Conservation (phyloP, 805 yeast genomes). For the Wickerhamiella qilinensis region DNA sequence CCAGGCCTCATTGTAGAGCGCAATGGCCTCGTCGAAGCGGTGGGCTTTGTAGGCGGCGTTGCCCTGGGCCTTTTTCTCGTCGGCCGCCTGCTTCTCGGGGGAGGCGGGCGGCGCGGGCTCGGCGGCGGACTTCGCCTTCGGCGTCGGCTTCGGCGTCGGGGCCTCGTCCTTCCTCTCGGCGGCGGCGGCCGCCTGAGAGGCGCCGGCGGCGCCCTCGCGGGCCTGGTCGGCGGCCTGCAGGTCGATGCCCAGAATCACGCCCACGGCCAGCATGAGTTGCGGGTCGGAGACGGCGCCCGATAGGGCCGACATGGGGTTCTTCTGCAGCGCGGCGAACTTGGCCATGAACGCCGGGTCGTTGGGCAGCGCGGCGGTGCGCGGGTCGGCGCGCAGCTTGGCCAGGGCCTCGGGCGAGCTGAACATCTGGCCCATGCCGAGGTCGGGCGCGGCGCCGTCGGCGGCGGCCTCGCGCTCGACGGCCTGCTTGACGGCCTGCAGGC, state of each 20-base stretch:
- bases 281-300: constrained; percentile 62
- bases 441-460: constrained; percentile 34
- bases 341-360: constrained; percentile 72
- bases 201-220: constrained; percentile 16
- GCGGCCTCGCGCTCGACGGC: constrained; percentile 36
- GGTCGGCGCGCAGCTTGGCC: constrained; percentile 60
- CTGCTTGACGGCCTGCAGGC: constrained; percentile 51
- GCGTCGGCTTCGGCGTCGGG: constrained; percentile 16
- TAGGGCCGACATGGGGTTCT: constrained; percentile 62
- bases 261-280: constrained; percentile 76
- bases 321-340: constrained; percentile 36
- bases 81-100: constrained; percentile 23
- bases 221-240: constrained; percentile 22
- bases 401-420: constrained; percentile 70
- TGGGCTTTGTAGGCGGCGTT: constrained; percentile 72
- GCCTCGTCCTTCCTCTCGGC: constrained; percentile 16
- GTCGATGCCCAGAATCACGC: constrained; percentile 66
- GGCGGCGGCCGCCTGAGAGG: constrained; percentile 11
- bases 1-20: constrained; percentile 73
- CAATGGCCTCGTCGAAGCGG: constrained; percentile 87
- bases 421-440: constrained; percentile 59
- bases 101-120: constrained; percentile 22
- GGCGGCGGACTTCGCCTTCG: constrained; percentile 18
- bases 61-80: constrained; percentile 61
- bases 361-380: constrained; percentile 75